phyloP scores from a whole-genome alignment of 1,284 basidiomycete species.

The Ceratobasidium sp. region DNA sequence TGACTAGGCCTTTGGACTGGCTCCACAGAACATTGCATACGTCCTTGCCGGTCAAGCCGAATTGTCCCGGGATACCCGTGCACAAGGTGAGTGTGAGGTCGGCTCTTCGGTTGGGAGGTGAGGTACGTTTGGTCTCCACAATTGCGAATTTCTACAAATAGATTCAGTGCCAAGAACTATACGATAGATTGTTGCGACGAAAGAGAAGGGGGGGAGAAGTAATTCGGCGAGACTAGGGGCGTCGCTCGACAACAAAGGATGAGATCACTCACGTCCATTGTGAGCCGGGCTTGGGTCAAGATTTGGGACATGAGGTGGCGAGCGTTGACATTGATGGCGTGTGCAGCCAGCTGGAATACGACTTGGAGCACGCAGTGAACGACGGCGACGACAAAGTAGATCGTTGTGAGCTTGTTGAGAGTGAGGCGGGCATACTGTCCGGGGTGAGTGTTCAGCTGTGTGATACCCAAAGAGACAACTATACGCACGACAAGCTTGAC shows the following conservation, averaged over 20 bases:
- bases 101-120: not conserved
- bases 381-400: conserved; percentile 72
- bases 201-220: not conserved
- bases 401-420: conserved; percentile 66
- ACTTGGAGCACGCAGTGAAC: conserved; percentile 72
- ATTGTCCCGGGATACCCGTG: conserved; percentile 26
- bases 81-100: conserved; percentile 18
- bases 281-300: conserved; percentile 18
- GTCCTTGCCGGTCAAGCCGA: conserved; percentile 12
- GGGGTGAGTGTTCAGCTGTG: not conserved
- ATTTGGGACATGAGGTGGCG: conserved; percentile 57
- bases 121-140: conserved; percentile 10
- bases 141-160: conserved; percentile 18
- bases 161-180: not conserved
- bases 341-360: conserved; percentile 70
- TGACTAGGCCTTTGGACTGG: conserved; percentile 1
- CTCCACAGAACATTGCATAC: conserved; percentile 30
- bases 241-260: not conserved
- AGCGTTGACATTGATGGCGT: conserved; percentile 67
- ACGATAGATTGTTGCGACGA: not conserved
- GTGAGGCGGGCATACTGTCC: conserved; percentile 72
- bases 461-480: too few relatives aligned
- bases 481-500: conserved; percentile 42
- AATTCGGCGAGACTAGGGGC: not conserved
- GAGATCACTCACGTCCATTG: conserved; percentile 28